Base-by-base conservation (phyloP, 768 basidiomycete genomes). In the Tricholoma flavovirens region DNA sequence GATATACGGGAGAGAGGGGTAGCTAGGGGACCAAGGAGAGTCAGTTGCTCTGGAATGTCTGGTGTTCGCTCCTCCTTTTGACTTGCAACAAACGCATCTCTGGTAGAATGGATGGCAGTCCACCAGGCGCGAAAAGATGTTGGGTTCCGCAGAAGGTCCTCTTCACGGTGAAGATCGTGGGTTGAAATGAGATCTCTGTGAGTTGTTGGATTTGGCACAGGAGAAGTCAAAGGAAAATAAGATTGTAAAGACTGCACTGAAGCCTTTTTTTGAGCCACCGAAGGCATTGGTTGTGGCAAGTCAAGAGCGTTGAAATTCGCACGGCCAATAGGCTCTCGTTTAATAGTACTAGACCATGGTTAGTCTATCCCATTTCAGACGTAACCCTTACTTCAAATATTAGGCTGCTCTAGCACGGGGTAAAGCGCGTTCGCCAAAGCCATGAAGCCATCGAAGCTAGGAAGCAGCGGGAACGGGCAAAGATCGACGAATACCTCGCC, bases 51-150 rank as follows among this genome's bases (percentile, higher is more conserved):
- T 4, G 80, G 72, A 2, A 80, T 65, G 50, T 81, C 69, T 22
- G 74, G 64, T 2, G 76, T 64, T 15, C 74, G 75, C 59, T 88
- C 85, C 4, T 75, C 72, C 67, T 85, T 89, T 60, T 82, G 77
- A 49, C 79, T 74, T 5, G 81, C 68, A 46, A 69, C 68, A 62
- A 83, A 83, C 14, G 80, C 77, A 60, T 95, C 92, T 64, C 82
- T 82, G 46, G 90, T 80, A 35, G 82, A 77, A 61, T 83, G 79
- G 62, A 98, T 88, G 60, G 93, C 90, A 1, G 86, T 75, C 83
- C 93, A 90, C 97, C 97, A 98, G 65, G 90, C 86, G 36, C 91
- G 82, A 70, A 96, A 93, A 32, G 93, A 96, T 33, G 82, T 80
- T 9, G 93, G 91, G 70, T 98, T 98, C 59, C 92, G 82, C 35